Evolutionary conservation across 2,329 filamentous ascomycete genomes (phyloP), one percentile per base, ranked within the genome.

Genomic region (Plenodomus lindquistii): DNA sequence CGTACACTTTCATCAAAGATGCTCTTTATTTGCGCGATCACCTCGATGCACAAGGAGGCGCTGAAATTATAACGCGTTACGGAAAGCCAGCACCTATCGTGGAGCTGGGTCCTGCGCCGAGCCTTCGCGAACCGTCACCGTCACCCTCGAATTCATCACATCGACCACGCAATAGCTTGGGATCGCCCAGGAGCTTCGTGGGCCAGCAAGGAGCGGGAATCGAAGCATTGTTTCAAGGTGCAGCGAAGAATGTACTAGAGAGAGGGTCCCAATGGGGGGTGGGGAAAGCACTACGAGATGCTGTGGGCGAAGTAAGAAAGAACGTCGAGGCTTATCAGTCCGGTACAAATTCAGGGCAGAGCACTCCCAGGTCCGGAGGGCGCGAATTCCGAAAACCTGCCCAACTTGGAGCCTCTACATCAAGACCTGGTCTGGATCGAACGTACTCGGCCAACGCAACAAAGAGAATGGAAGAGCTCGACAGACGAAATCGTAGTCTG

Each of bases 1-100:
- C 92, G 15, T 84, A 88, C 57, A 89, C 86, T 0, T 90, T 97
- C 60, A 88, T 96, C 39, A 83, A 90, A 48, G 94, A 99, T 72
- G 94, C 91, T 1, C 71, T 94, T 2, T 90, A 87, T 63, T 78
- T 95, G 2, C 80, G 80, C 37, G 78, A 85, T 35, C 85, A 92
- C 63, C 79, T 88, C 27, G 80, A 81, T 48, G 64, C 77, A 1
- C 74, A 80, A 13, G 87, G 87, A 4, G 88, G 87, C 10, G 78
- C 81, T 17, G 76, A 81, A 8, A 77, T 93, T 16, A 85, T 93
- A 18, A 75, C 79, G 53, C 90, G 90, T 56, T 90, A 93, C 66
- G 88, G 87, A 1, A 74, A 75, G 19, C 67, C 72, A 57, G 70
- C 73, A 17, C 64, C 75, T 5, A 51, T 55, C 6, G 61, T 69